Evolutionary conservation across 352 stramenopile genomes (phyloP), one percentile per base, ranked within the genome.

Genomic region (Globisporangium paroecandrum): DNA sequence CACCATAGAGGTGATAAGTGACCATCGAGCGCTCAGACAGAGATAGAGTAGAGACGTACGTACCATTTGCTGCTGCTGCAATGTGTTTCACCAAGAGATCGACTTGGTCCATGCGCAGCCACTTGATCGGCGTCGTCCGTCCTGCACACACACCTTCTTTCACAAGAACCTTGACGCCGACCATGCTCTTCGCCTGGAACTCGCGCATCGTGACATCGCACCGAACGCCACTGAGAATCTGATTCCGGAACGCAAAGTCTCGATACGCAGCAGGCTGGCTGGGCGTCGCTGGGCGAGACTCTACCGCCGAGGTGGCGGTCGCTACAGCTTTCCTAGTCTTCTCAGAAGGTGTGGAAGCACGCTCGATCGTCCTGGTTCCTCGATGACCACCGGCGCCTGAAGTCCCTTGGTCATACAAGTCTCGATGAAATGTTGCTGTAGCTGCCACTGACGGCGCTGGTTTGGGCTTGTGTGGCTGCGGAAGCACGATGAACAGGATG

Each of bases 121-220:
- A 65, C 51, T 65, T 64, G 38, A 61, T 61, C 8, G 55, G 36
- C 13, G 65, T 58, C 36, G 58, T 38, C 36, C 25, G 49, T 2
- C 65, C 65, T 20, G 15, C 22, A 13, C 34, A 62, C 10, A 3
- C 36, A 0, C 65, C 65, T 27, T 60, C 65, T 20, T 41, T 47
- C 24, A 70, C 27, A 2, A 53, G 47, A 20, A 43, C 65, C 25
- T 58, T 64, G 46, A 70, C 18, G 12, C 65, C 65, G 18, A 70
- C 38, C 4, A 53, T 18, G 20, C 18, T 54, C 57, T 56, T 65
- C 1, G 25, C 24, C 25, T 22, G 57, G 24, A 70, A 70, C 36
- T 62, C 58, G 10, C 65, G 65, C 9, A 70, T n/a, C 2, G 47
- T 46, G 41, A 70, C 18, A 8, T 65, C 47, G 27, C 58, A 70